Evolutionary conservation across 176 grass and related monocot species (phyloP), one percentile per base, ranked within the genome.

Genomic region (Lolium rigidum): DNA sequence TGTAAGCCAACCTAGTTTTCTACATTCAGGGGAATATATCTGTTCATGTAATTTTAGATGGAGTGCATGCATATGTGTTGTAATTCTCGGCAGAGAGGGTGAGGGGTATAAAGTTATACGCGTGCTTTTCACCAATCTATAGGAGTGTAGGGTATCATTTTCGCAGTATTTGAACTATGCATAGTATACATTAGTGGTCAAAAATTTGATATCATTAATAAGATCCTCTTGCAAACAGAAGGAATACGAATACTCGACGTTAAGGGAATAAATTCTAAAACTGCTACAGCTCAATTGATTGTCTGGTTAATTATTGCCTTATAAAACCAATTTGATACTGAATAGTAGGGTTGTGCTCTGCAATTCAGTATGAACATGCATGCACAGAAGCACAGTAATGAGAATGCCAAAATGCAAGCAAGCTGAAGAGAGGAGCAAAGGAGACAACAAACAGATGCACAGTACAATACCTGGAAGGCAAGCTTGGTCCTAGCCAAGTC

Each of bases 401-500:
- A 78, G 21, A 70, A 71, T 82, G 13, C 9, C 3, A 78, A 84
- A 77, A 46, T 25, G 31, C 31, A 35, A 35, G 31, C 31, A 35
- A 35, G 31, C 31, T 35, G 31, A 65, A 6, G 9, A 37, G 4
- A 64, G 51, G 12, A 76, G 5, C 25, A 25, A 59, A 57, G 24
- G 56, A 80, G 43, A 70, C 41, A 60, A 35, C 31, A 35, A 35
- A 35, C 31, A 35, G 31, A 35, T 35, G 11, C 17, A 83, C 52
- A 82, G 11, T 35, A 8, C 49, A 83, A 78, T 86, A 98, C 95
- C 93, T 98, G 95, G 64, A 91, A 98, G 16, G 95, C 95, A 82
- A 98, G 95, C 75, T 95, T 98, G 76, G 95, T 95, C 76, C 95
- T 92, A 46, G 84, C 95, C 78, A 98, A 90, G 89, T 98, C 96